Conservation (phyloP, 257 asterid species). For the Nicotiana knightiana region DNA sequence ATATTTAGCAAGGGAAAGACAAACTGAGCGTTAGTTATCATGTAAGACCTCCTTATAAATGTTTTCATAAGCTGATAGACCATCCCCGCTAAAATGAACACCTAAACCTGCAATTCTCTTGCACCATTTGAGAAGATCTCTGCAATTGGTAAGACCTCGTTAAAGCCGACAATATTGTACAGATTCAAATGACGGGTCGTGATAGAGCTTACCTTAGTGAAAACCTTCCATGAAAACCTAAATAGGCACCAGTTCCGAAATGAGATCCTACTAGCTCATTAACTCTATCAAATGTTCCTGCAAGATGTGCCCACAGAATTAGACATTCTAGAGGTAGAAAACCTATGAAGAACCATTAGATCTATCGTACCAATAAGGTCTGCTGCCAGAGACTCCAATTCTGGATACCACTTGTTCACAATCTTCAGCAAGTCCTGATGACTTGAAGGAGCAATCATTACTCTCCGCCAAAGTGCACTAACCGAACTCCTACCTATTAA, state of each 20-base stretch:
- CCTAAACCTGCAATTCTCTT: constrained; percentile 60
- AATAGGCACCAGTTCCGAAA: constrained; percentile 34
- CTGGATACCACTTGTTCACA: constrained; percentile 67
- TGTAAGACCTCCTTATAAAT: constrained; percentile 69
- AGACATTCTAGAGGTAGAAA: background rate
- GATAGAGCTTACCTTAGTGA: constrained; percentile 50
- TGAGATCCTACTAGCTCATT: constrained; percentile 45
- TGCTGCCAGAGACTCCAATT: constrained; percentile 43
- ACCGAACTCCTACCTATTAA: constrained; percentile 56
- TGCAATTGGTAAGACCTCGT: constrained; percentile 26
- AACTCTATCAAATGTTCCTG: constrained; percentile 67
- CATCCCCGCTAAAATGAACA: constrained; percentile 28
- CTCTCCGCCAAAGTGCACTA: constrained; percentile 83
- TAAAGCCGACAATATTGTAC: constrained; percentile 11
- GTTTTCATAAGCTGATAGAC: constrained; percentile 36
- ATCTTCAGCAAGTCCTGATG: constrained; percentile 51
- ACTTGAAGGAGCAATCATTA: constrained; percentile 51
- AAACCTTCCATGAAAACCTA: constrained; percentile 58
- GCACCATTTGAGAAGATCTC: constrained; percentile 93
- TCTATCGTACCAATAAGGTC: constrained; percentile 51
- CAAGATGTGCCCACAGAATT: constrained; percentile 1
- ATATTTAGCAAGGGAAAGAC: constrained; percentile 1
- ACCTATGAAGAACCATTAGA: background rate
- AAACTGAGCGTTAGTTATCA: constrained; percentile 2
- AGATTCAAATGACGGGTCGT: background rate